Evolutionary conservation across 2,329 filamentous ascomycete species (phyloP), one percentile per base, ranked within the genome.

Genomic region (Apiospora pterosperma): DNA sequence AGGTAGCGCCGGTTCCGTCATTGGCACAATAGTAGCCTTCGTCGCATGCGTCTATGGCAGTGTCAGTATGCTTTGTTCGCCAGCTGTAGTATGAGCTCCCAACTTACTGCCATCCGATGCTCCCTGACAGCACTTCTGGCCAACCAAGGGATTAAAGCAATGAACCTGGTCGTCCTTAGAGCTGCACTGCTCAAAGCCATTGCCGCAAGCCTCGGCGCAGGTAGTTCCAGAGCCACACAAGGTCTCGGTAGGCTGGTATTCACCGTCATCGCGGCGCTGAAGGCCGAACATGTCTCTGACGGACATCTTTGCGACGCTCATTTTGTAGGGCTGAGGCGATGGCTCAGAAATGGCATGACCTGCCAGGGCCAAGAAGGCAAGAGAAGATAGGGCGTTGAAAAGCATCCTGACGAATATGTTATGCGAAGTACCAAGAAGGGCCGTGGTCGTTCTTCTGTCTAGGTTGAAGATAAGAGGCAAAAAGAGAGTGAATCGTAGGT

Each of bases 21-120:
- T 82, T 79, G n/a, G 85, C 82, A 79, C 88, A 90, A 80, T 85
- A 90, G 79, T 84, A 90, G 61, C 85, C 86, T 19, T 77, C 74
- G 36, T 86, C 82, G 74, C 88, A 90, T 36, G 87, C 85, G 76
- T 87, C 86, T 88, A 62, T 34, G 63, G 16, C n/a, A 1, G 10
- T 7, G 60, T 69, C 25, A 67, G 67, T 42, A 2, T 4, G 12
- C n/a, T n/a, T 55, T 28, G 2, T 58, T 72, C 63, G 74, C 63
- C 62, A 65, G 16, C 1, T 36, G n/a, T 12, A 36, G 34, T 36
- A 59, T n/a, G 42, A 44, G 55, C 65, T 67, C 48, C 67, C 82
- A 83, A 72, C 79, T 88, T 85, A 67, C 78, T 80, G 69, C 78
- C 79, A 70, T 85, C 82, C 48, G 81, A n/a, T n/a, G 25, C 48